Conservation (phyloP, 1,139 yeast species). For the Kodamaea sp. region DNA sequence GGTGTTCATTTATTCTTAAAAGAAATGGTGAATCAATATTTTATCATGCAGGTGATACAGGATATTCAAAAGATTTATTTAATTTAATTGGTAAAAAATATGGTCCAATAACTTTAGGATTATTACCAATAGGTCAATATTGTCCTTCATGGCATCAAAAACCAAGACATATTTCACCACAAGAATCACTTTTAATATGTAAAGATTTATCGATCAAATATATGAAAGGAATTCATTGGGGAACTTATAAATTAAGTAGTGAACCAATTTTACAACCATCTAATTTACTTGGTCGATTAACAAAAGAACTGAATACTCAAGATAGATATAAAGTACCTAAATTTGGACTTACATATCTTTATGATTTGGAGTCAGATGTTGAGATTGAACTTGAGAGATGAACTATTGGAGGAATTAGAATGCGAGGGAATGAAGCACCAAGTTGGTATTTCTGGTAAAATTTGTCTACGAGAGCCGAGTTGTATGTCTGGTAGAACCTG, state of each 20-base stretch:
- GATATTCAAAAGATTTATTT: conserved; percentile 73
- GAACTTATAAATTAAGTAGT: conserved; percentile 84
- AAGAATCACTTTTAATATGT: conserved; percentile 69
- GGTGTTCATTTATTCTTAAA: conserved; percentile 81
- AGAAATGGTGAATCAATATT: conserved; percentile 66
- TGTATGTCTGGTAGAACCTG: too few species aligned
- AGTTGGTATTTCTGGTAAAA: too few species aligned
- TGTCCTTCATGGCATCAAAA: conserved; percentile 93
- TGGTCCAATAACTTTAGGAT: conserved; percentile 65
- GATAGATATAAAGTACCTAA: conserved; percentile 34
- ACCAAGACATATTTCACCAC: conserved; percentile 84
- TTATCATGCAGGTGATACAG: conserved; percentile 95
- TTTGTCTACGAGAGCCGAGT: too few species aligned
- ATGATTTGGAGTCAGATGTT: conserved; percentile 22
- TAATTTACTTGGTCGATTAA: conserved; percentile 26
- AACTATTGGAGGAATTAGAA: too few species aligned
- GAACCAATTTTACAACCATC: conserved; percentile 88
- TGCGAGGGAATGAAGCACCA: too few species aligned
- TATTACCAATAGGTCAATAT: conserved; percentile 92
- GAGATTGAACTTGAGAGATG: neutral
- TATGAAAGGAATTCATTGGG: conserved; percentile 93
- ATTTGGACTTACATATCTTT: conserved; percentile 41
- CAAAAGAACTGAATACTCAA: conserved; percentile 18
- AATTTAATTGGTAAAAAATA: conserved; percentile 56
- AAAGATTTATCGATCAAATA: conserved; percentile 55